Evolutionary conservation across 441 rosid species (phyloP), one percentile per base, ranked within the genome.

Genomic region (Breynia disticha): DNA sequence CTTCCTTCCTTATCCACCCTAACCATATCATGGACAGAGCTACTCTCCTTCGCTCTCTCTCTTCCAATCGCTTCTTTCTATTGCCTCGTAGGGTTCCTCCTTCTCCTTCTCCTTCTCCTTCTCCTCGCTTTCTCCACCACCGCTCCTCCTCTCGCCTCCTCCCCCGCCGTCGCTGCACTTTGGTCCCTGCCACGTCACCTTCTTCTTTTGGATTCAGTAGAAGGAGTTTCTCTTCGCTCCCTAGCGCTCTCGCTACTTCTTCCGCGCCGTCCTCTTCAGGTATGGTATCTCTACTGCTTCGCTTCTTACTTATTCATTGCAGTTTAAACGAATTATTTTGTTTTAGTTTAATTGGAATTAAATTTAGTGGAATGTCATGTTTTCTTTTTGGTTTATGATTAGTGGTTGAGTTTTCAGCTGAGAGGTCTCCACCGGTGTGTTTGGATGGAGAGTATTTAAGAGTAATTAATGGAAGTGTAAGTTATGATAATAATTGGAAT

Each of bases 201-300:
- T 58, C 78, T 15, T 57, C 79, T n/a, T 65, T 70, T 41, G 56
- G 72, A 46, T 44, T 81, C 62, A 48, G 45, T 56, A 67, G 66
- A 12, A 72, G 46, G 46, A 81, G 74, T 63, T 76, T 87, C 38
- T 65, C 87, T 47, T 53, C 84, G 51, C 63, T 85, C 8, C 9
- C 65, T 4, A 80, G 79, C 47, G 86, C 91, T 57, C 63, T 79
- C 61, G 86, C 94, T 13, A 71, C 86, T 22, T 78, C 72, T 46
- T 59, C 84, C 0, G 62, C 76, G 14, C 74, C 66, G 16, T 73
- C 80, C 38, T 77, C 76, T 64, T 67, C 75, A 44, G 86, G 95
- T 87, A 52, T 54, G 50, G 18, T n/a, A 18, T 51, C 16, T 13
- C 17, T 20, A 17, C 39, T 7, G 44, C 1, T 19, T 16, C 48